A percentile compares a stretch with the other conserved stretches of the same genome.
Conservation (phyloP, 2,329 filamentous ascomycete genomes). For the Leptographium radiaticola region DNA sequence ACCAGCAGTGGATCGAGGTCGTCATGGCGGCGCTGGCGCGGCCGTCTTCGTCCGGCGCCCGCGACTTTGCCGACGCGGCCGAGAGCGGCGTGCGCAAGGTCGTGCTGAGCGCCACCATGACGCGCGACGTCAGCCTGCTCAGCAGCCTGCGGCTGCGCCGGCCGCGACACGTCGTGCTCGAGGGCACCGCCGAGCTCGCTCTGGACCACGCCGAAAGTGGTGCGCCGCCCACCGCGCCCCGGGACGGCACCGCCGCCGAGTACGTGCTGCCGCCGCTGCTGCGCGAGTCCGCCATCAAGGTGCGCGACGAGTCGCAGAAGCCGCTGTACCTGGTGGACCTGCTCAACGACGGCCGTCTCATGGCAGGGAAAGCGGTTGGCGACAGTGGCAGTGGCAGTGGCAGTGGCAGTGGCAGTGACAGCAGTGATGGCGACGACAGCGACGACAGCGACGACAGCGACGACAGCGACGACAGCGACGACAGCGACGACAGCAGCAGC, state of each 20-base stretch:
- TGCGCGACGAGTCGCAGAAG: constrained; percentile 58
- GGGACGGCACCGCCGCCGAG: not conserved
- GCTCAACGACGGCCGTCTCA: constrained; percentile 40
- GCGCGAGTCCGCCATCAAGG: constrained; percentile 52
- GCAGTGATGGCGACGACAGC: not conserved
- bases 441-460: constrained; percentile 1
- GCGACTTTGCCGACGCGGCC: constrained; percentile 40
- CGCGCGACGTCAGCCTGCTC: constrained; percentile 68
- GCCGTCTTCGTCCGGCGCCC: constrained; percentile 28
- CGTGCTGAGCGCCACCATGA: constrained; percentile 86
- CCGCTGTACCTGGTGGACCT: constrained; percentile 77
- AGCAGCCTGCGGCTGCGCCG: constrained; percentile 58
- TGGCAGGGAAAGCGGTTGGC: constrained; percentile 19
- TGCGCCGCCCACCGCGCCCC: too few species aligned
- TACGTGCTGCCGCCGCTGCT: constrained; percentile 49
- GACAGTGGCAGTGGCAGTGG: not conserved
- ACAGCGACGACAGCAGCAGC: not conserved
- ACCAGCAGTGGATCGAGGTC: constrained; percentile 75
- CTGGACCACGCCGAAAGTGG: too few species aligned
- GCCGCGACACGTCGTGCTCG: constrained; percentile 65
- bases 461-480: not conserved
- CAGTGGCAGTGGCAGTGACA: not conserved
- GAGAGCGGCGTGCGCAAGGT: constrained; percentile 58
- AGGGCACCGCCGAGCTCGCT: too few species aligned
- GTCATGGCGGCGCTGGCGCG: constrained; percentile 49